A percentile compares a stretch with the other conserved stretches of the same genome.
Evolutionary conservation across 371 early-diverging fungal genomes (phyloP).

Genomic region (Apophysomyces trapeziformis): DNA sequence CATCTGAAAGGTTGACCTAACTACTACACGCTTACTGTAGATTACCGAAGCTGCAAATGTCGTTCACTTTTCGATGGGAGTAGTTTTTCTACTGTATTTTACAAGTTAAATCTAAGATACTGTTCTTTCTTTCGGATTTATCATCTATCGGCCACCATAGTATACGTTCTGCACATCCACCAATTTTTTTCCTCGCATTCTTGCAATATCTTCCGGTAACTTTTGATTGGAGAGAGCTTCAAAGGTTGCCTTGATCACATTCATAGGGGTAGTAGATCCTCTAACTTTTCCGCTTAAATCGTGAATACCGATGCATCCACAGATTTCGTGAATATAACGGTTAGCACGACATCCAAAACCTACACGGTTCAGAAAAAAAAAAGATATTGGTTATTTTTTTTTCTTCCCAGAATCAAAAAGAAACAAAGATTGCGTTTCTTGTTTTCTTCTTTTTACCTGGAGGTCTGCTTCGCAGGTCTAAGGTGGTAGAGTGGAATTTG

Average conservation of each 20-base stretch:
- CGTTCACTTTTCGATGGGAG: too few relatives aligned
- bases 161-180: constrained; percentile 88
- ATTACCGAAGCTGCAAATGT: too few relatives aligned
- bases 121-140: constrained; percentile 3
- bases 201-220: constrained; percentile 87
- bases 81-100: neutral
- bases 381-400: too few relatives aligned
- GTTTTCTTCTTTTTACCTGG: constrained; percentile 69
- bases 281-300: constrained; percentile 92
- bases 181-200: constrained; percentile 87
- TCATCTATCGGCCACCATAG: constrained; percentile 58
- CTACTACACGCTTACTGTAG: too few relatives aligned
- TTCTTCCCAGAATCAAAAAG: too few relatives aligned
- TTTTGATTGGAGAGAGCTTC: constrained; percentile 89
- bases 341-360: constrained; percentile 95
- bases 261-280: constrained; percentile 95
- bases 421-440: neutral
- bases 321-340: constrained; percentile 94
- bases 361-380: constrained; percentile 20
- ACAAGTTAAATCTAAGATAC: neutral
- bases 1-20: too few relatives aligned
- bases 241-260: constrained; percentile 96
- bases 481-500: constrained; percentile 87
- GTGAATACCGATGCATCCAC: constrained; percentile 90
- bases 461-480: constrained; percentile 85